phyloP scores from a whole-genome alignment of 805 yeast species.

The Candida mattraensis region DNA sequence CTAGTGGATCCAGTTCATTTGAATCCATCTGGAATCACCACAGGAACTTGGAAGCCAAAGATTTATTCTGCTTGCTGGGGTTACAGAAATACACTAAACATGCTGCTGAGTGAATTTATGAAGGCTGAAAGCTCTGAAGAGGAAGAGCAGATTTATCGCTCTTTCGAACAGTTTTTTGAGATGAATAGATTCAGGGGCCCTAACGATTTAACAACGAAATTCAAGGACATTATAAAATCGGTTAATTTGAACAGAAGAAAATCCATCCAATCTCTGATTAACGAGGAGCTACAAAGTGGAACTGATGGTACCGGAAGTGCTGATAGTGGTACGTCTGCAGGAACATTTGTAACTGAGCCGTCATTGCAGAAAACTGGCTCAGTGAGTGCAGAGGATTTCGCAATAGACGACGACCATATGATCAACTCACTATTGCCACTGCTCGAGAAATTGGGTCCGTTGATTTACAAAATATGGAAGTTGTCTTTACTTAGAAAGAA shows the following conservation, averaged over 20 bases:
- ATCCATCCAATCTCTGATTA: slow-evolving; percentile 23
- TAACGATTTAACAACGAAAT: slow-evolving; percentile 26
- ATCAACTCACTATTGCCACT: slow-evolving; percentile 45
- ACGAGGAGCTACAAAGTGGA: slow-evolving; percentile 16
- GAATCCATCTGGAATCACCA: slow-evolving; percentile 6
- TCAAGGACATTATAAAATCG: slow-evolving; percentile 24
- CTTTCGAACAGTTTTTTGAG: slow-evolving; percentile 29
- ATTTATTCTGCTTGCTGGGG: slow-evolving; percentile 45
- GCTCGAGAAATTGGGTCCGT: slow-evolving; percentile 58
- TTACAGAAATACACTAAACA: slow-evolving; percentile 37
- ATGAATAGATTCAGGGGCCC: slow-evolving; percentile 33
- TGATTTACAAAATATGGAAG: slow-evolving; percentile 64
- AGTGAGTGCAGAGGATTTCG: slow-evolving; percentile 10
- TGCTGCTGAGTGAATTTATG: slow-evolving; percentile 32
- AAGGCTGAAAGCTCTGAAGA: slow-evolving; percentile 17
- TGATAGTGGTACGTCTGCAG: slow-evolving; percentile 21
- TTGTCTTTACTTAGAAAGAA: slow-evolving; percentile 57
- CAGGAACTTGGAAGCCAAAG: slow-evolving; percentile 40
- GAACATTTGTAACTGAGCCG: slow-evolving; percentile 19
- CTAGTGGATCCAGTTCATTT: slow-evolving; percentile 45
- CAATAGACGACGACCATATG: slow-evolving; percentile 40
- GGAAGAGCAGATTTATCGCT: slow-evolving; percentile 18
- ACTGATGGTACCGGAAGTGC: slow-evolving; percentile 14
- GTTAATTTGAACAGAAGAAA: slow-evolving; percentile 21
- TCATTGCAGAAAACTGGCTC: slow-evolving; percentile 8